Evolutionary conservation across 306 rosid genomes (phyloP).

Genomic region (Fagus crenata): DNA sequence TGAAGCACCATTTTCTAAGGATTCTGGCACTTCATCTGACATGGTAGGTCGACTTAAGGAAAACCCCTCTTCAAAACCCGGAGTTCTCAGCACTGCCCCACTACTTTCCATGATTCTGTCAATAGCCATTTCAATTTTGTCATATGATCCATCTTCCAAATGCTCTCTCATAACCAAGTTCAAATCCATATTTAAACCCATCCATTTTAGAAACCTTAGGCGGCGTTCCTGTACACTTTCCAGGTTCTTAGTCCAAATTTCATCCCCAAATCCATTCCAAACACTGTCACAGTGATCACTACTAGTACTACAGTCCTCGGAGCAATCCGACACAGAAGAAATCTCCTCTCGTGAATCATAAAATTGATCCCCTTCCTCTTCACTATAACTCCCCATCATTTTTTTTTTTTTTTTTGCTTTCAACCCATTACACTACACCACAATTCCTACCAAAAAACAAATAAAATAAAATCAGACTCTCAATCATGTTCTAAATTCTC

Average conservation of each 20-base stretch:
- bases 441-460: neutral
- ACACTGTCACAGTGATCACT: slow-evolving; percentile 22
- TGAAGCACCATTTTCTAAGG: slow-evolving; percentile 33
- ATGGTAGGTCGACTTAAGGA: slow-evolving; percentile 36
- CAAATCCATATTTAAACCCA: slow-evolving; percentile 46
- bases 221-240: slow-evolving; percentile 63
- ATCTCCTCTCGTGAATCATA: slow-evolving; percentile 73
- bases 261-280: slow-evolving; percentile 32
- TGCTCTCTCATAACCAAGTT: slow-evolving; percentile 31
- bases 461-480: neutral
- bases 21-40: slow-evolving; percentile 38
- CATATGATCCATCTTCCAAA: slow-evolving; percentile 21
- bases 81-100: slow-evolving; percentile 53
- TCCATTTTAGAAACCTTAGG: slow-evolving; percentile 60
- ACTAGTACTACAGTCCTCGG: slow-evolving; percentile 45
- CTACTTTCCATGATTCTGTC: slow-evolving; percentile 48
- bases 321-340: slow-evolving; percentile 53
- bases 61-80: slow-evolving; percentile 34
- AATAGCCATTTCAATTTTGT: slow-evolving; percentile 21
- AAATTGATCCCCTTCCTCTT: slow-evolving; percentile 53
- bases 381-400: slow-evolving; percentile 35
- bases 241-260: slow-evolving; percentile 44
- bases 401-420: neutral
- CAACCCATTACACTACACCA: slow-evolving; percentile 1
- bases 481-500: slow-evolving; percentile 17